Conservation (phyloP, 1,139 yeast genomes). For the Hansenula lynferdii region DNA sequence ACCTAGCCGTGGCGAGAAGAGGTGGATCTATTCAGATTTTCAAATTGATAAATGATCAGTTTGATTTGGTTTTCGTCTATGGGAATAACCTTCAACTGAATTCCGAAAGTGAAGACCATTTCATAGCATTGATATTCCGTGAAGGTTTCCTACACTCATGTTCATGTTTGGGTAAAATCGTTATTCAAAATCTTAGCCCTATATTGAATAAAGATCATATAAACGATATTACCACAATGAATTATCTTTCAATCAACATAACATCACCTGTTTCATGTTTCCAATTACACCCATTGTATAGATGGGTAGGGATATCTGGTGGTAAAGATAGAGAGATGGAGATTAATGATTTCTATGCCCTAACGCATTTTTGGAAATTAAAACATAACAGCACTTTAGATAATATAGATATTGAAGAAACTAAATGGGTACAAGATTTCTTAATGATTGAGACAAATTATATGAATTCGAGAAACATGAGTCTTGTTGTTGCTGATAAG, state of each 20-base stretch:
- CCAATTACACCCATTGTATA: not conserved
- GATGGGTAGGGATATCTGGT: not conserved
- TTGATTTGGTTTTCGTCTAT: not conserved
- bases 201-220: not conserved
- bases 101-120: not conserved
- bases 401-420: not conserved
- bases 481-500: not conserved
- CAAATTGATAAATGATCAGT: not conserved
- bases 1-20: not conserved
- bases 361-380: not conserved
- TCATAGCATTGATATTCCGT: not conserved
- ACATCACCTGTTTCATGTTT: not conserved
- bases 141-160: constrained; percentile 1
- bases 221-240: not conserved
- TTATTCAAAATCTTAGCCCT: not conserved
- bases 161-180: constrained; percentile 2
- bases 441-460: not conserved
- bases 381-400: not conserved
- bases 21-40: constrained; percentile 2
- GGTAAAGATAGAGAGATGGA: constrained; percentile 3
- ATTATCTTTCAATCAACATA: not conserved
- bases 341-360: constrained; percentile 2
- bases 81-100: not conserved
- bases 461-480: not conserved
- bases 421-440: constrained; percentile 2